Conservation (phyloP, 257 asterid species). For the Gardenia jasminoides region DNA sequence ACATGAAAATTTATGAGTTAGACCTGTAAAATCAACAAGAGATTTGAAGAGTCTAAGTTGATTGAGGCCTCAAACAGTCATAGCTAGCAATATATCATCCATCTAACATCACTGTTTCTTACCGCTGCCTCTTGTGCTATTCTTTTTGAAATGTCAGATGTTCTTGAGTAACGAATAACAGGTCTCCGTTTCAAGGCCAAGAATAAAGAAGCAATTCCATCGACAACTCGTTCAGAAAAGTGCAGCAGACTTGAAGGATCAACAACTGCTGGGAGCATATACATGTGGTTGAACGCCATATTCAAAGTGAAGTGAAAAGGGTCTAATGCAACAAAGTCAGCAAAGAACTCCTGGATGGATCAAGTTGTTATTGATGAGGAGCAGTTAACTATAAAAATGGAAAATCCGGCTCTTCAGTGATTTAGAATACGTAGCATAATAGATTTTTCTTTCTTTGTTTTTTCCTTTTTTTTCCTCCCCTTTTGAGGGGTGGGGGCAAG, state of each 20-base stretch:
- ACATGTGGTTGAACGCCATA: constrained; percentile 71
- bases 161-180: constrained; percentile 76
- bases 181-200: constrained; percentile 86
- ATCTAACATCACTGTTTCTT: constrained; percentile 24
- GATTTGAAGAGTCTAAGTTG: not conserved
- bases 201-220: constrained; percentile 89
- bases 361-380: constrained; percentile 23
- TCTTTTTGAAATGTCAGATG: constrained; percentile 88
- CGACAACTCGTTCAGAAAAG: constrained; percentile 81
- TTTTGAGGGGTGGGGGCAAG: too few relatives aligned
- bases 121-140: constrained; percentile 92
- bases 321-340: constrained; percentile 89
- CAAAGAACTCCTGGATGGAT: constrained; percentile 75
- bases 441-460: not conserved
- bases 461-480: too few relatives aligned
- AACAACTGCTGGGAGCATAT: constrained; percentile 92
- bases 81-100: not conserved
- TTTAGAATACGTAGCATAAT: not conserved
- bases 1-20: not conserved
- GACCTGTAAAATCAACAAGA: not conserved
- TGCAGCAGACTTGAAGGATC: constrained; percentile 80
- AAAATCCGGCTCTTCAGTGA: not conserved
- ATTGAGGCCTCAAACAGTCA: not conserved
- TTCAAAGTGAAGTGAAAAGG: constrained; percentile 81
- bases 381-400: not conserved